Conservation (phyloP, 2,329 filamentous ascomycete species). For the Hymenoscyphus albidus region DNA sequence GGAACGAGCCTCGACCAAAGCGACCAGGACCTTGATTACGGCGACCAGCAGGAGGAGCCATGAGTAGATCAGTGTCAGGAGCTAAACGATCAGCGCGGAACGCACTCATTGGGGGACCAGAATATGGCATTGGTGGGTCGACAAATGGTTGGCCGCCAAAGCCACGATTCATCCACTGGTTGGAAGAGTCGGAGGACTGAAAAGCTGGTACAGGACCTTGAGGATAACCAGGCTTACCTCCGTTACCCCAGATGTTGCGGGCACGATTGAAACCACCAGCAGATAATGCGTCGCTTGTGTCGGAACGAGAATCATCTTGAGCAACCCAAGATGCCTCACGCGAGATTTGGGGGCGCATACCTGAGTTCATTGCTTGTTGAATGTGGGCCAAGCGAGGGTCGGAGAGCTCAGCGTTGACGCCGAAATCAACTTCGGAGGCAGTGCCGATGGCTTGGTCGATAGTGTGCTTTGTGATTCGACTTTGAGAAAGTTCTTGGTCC, state of each 20-base stretch:
- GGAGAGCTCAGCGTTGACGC: conserved; percentile 27
- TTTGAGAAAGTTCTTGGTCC: conserved; percentile 66
- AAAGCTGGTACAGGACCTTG: conserved; percentile 25
- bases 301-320: conserved; percentile 53
- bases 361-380: conserved; percentile 28
- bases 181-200: conserved; percentile 34
- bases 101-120: conserved; percentile 24
- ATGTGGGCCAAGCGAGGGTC: conserved; percentile 26
- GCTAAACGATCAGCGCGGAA: conserved; percentile 33
- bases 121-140: conserved; percentile 28
- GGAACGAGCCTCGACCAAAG: conserved; percentile 29
- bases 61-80: conserved; percentile 30
- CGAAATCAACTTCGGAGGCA: conserved; percentile 42
- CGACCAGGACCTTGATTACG: conserved; percentile 27
- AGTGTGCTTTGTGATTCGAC: conserved; percentile 56
- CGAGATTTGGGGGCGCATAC: conserved; percentile 38
- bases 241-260: conserved; percentile 53
- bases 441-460: conserved; percentile 52
- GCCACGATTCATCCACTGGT: conserved; percentile 46
- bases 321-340: conserved; percentile 49
- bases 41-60: conserved; percentile 28
- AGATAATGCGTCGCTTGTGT: conserved; percentile 53
- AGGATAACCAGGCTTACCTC: conserved; percentile 39
- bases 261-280: conserved; percentile 49
- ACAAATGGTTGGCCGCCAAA: conserved; percentile 32